Percentiles rank a stretch among this genome's conserved stretches.
Conservation (phyloP, 805 yeast species). For the Candida succiphila region DNA sequence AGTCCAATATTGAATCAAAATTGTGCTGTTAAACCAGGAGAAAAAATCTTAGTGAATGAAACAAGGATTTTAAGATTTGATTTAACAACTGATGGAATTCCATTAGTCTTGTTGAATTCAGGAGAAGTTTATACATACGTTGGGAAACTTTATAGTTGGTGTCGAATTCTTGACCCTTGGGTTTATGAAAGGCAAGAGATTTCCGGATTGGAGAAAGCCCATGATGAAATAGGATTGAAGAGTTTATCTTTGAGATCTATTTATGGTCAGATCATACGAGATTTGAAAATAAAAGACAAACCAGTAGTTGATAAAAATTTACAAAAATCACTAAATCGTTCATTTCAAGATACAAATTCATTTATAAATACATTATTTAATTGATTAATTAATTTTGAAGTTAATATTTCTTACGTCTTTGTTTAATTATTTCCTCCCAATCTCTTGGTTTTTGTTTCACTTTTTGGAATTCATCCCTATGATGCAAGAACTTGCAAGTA, state of each 20-base stretch:
- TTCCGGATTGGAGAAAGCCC: not conserved
- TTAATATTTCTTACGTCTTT: conserved; percentile 12
- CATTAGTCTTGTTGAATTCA: conserved; percentile 28
- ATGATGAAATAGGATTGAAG: not conserved
- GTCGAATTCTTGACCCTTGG: conserved; percentile 31
- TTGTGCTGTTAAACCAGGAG: conserved; percentile 9
- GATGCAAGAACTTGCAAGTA: conserved; percentile 88
- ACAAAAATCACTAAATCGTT: no score
- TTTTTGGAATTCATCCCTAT: conserved; percentile 73
- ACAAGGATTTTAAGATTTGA: conserved; percentile 22
- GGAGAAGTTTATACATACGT: conserved; percentile 32
- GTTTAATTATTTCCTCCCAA: conserved; percentile 45
- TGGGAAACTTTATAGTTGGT: conserved; percentile 35
- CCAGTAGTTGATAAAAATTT: no score
- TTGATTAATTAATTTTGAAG: no score
- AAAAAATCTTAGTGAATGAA: conserved; percentile 13
- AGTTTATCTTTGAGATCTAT: no score
- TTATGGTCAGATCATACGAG: no score
- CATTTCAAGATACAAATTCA: no score
- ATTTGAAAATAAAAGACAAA: no score
- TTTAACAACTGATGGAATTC: conserved; percentile 28
- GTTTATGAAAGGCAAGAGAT: conserved; percentile 4
- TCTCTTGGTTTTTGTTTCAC: conserved; percentile 30
- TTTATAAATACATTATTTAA: no score
- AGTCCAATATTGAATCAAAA: conserved; percentile 41